Conservation (phyloP, 2,329 filamentous ascomycete species). For the Domatiomyces globalis region DNA sequence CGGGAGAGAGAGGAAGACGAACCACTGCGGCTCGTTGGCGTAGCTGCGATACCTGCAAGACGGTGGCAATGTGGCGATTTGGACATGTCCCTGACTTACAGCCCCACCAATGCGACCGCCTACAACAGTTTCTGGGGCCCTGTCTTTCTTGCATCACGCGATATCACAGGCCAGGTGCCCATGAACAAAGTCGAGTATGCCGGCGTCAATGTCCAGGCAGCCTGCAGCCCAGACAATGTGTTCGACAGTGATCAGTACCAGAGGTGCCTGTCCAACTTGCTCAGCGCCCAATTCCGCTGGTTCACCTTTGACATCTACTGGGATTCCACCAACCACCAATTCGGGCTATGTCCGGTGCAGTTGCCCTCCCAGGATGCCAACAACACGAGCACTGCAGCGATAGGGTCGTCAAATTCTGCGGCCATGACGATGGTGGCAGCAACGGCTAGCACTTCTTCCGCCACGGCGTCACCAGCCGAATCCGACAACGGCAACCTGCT, state of each 20-base stretch:
- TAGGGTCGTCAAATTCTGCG: no score
- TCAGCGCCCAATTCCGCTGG: conserved; percentile 45
- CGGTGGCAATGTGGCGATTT: not conserved
- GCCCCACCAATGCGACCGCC: conserved; percentile 24
- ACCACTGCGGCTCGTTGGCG: no score
- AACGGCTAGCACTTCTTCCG: conserved; percentile 12
- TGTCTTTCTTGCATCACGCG: not conserved
- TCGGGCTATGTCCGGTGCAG: conserved; percentile 47
- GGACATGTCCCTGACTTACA: conserved; percentile 24
- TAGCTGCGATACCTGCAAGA: no score
- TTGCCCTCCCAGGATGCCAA: conserved; percentile 12
- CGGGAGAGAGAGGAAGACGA: no score
- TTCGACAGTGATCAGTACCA: conserved; percentile 39
- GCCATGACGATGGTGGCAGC: conserved; percentile 6
- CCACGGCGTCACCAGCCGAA: conserved; percentile 12
- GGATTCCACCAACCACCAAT: conserved; percentile 40
- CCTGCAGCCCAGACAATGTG: conserved; percentile 42
- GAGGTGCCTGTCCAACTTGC: conserved; percentile 48
- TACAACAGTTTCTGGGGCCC: conserved; percentile 24
- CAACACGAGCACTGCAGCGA: conserved; percentile 4
- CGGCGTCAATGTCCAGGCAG: conserved; percentile 41
- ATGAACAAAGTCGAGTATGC: conserved; percentile 49
- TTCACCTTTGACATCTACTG: conserved; percentile 50
- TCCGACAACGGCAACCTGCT: conserved; percentile 2
- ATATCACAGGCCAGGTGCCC: conserved; percentile 32